Conservation (phyloP, 2,329 filamentous ascomycete species). For the Aspergillus cejpii region DNA sequence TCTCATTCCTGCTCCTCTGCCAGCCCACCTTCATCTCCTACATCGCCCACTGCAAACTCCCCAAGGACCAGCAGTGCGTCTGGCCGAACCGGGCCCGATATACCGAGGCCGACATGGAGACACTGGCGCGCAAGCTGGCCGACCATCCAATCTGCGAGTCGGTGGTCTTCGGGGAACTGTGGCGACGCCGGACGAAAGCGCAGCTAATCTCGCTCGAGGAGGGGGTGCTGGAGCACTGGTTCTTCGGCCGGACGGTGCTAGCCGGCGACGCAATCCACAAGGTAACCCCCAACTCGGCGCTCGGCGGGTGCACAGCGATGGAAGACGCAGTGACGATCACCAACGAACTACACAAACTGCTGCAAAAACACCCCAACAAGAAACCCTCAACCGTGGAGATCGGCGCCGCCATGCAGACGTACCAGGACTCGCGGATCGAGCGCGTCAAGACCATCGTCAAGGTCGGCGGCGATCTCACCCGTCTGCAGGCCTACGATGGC, state of each 20-base stretch:
- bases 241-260: conserved; percentile 32
- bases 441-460: no score
- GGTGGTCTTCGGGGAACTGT: conserved; percentile 29
- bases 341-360: no score
- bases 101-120: conserved; percentile 22
- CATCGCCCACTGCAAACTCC: background rate
- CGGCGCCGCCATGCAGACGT: no score
- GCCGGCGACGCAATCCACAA: conserved; percentile 38
- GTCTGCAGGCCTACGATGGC: no score
- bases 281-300: conserved; percentile 33
- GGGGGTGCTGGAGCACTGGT: conserved; percentile 35
- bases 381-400: no score
- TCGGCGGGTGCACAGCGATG: conserved; percentile 31
- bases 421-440: no score
- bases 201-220: conserved; percentile 36
- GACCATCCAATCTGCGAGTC: conserved; percentile 20
- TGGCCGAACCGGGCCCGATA: conserved; percentile 11
- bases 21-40: background rate
- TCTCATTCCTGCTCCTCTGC: background rate
- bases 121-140: conserved; percentile 24
- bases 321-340: conserved; percentile 32
- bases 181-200: conserved; percentile 10
- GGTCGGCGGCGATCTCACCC: no score
- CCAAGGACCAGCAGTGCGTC: background rate
- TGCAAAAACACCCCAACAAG: no score